Evolutionary conservation across 2,329 filamentous ascomycete species (phyloP), one percentile per base, ranked within the genome.

Genomic region (Alternaria dauci): DNA sequence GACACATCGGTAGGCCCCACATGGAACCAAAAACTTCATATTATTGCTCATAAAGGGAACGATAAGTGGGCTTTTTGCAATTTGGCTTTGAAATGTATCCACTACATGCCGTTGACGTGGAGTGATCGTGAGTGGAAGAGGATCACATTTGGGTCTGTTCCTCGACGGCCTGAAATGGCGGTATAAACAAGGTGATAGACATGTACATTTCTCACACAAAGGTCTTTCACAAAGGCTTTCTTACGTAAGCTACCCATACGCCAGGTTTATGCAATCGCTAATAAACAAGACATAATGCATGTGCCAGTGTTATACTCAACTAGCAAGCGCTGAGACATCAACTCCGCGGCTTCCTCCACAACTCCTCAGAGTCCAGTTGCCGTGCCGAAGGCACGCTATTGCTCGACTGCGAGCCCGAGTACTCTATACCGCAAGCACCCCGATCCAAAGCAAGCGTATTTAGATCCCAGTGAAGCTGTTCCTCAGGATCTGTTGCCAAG

Each of bases 391-490:
- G 50, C 3, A 64, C 50, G 7, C 53, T 47, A 4, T 66, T 70
- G 2, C 58, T 36, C 20, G 63, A 44, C 36, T 64, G 63, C 8
- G 66, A 56, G 2, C 62, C 55, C 2, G 73, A 66, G 34, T 75
- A 76, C 51, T 77, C 74, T 3, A 75, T 67, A 3, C 75, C 71
- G 56, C 75, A 77, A 20, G 74, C 71, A 16, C 75, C 74, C 4
- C 75, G 72, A 38, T 73, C 72, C 23, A 77, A 58, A 34, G 69
- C 62, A 23, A 77, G 69, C 7, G 73, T 69, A 18, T 74, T 74
- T 18, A 78, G 66, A 36, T 69, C 62, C 76, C 76, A 78, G 50
- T 77, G 76, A 8, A 78, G 65, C 46, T 77, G 74, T 63, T 78
- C 74, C 9, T 75, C 74, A 1, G 72, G 62, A 54, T 78, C 76